These are phyloP conservation scores for Tubosaeta sp. DNA, from an alignment of 768 basidiomycete genomes.

Conservation along the genomic window DNA sequence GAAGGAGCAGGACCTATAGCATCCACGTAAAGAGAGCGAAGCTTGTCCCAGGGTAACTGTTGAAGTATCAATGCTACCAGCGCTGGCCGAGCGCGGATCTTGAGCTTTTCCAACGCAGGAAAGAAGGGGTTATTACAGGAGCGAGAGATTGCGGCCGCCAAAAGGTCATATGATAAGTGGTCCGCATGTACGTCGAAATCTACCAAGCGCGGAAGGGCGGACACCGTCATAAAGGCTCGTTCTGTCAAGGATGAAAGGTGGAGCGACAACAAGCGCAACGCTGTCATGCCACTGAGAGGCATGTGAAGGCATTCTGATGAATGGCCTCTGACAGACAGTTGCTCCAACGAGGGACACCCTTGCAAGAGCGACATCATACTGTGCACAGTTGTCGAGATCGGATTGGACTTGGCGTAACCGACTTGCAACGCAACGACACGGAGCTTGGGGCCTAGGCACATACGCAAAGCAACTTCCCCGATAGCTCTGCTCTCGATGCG, in stretches of 20 bases:
- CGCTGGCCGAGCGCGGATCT: conserved; percentile 35
- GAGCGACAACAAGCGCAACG: conserved; percentile 36
- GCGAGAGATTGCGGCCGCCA: conserved; percentile 5
- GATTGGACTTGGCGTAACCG: conserved; percentile 15
- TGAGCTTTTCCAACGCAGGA: conserved; percentile 35
- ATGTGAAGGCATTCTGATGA: conserved; percentile 26
- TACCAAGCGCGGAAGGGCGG: conserved; percentile 34
- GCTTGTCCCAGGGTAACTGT: conserved; percentile 28
- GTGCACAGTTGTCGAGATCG: conserved; percentile 21
- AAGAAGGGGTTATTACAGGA: conserved; percentile 22
- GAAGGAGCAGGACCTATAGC: conserved; percentile 24
- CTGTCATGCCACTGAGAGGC: conserved; percentile 31
- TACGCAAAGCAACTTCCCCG: conserved; percentile 9
- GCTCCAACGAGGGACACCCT: conserved; percentile 26
- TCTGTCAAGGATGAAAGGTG: conserved; percentile 38
- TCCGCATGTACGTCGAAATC: conserved; percentile 44
- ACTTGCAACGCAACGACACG: conserved; percentile 35
- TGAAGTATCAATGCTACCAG: conserved; percentile 35
- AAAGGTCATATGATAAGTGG: conserved; percentile 29
- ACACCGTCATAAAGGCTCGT: conserved; percentile 35
- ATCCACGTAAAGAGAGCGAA: conserved; percentile 39
- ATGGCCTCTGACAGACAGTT: conserved; percentile 39
- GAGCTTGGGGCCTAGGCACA: conserved; percentile 35
- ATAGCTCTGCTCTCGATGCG: conserved; percentile 16
- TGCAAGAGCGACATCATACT: conserved; percentile 25